Conservation (phyloP, 306 rosid genomes). For the Arachis hypogaea region DNA sequence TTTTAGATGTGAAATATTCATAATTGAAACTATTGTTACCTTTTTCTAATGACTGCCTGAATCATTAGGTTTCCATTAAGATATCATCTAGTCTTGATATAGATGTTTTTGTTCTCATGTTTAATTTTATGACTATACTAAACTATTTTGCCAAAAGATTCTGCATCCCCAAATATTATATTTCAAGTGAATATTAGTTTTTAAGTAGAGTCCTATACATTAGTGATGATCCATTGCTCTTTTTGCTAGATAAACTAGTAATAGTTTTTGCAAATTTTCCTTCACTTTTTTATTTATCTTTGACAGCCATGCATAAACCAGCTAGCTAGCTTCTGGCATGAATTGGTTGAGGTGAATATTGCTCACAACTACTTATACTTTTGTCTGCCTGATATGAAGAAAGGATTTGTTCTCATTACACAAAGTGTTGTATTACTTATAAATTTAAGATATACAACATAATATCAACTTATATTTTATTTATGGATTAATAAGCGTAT, state of each 20-base stretch:
- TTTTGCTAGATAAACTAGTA: not conserved
- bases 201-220: slow-evolving; percentile 38
- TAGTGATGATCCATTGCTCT: slow-evolving; percentile 35
- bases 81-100: slow-evolving; percentile 39
- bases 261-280: not conserved
- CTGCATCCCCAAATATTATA: slow-evolving; percentile 30
- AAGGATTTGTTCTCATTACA: no score
- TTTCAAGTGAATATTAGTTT: slow-evolving; percentile 38
- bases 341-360: not conserved
- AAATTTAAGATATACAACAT: no score
- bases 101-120: slow-evolving; percentile 43
- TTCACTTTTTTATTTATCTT: slow-evolving; percentile 24
- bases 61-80: slow-evolving; percentile 47
- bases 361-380: no score
- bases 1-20: slow-evolving; percentile 31
- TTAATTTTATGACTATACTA: slow-evolving; percentile 33
- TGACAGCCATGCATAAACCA: slow-evolving; percentile 35
- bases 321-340: slow-evolving; percentile 30
- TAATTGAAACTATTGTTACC: slow-evolving; percentile 42
- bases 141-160: slow-evolving; percentile 22
- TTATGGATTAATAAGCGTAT: no score
- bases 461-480: no score
- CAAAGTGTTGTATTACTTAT: no score
- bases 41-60: slow-evolving; percentile 24
- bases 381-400: no score